Conservation (phyloP, 768 basidiomycete genomes). For the Lactarius deliciosus region DNA sequence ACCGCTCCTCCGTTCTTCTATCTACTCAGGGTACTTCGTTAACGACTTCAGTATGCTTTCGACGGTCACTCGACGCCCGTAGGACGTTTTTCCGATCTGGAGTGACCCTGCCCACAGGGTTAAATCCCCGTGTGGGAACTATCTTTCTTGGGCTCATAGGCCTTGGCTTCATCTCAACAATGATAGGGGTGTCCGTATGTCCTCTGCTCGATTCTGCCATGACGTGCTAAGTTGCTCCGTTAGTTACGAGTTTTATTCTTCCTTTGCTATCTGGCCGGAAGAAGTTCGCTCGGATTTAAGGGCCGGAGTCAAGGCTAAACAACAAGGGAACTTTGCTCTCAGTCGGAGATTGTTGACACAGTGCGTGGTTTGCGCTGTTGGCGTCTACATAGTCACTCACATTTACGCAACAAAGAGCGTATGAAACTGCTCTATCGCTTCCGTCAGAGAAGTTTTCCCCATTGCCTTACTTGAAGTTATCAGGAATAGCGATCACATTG, state of each 20-base stretch:
- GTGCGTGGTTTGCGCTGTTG: conserved; percentile 39
- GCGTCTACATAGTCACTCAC: neutral
- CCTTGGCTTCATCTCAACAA: conserved; percentile 22
- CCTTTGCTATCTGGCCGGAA: conserved; percentile 64
- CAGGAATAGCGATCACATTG: conserved; percentile 63
- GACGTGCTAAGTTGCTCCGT: conserved; percentile 33
- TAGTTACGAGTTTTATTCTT: conserved; percentile 57
- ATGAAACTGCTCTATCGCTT: conserved; percentile 50
- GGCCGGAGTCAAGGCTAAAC: conserved; percentile 60
- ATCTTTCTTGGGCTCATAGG: conserved; percentile 23
- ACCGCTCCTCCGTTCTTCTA: neutral
- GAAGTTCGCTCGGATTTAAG: conserved; percentile 65
- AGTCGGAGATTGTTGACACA: conserved; percentile 53
- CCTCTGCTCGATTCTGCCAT: neutral
- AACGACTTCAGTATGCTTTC: neutral
- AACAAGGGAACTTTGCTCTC: conserved; percentile 52
- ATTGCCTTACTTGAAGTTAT: conserved; percentile 61
- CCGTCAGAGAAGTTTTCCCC: conserved; percentile 39
- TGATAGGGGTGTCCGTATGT: conserved; percentile 27
- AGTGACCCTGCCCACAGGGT: neutral
- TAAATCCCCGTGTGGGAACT: conserved; percentile 20
- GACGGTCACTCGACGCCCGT: neutral
- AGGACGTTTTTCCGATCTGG: conserved; percentile 17
- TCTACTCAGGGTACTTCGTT: neutral
- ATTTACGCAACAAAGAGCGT: conserved; percentile 44